Conservation (phyloP, 306 rosid genomes). For the Bauhinia variegata region DNA sequence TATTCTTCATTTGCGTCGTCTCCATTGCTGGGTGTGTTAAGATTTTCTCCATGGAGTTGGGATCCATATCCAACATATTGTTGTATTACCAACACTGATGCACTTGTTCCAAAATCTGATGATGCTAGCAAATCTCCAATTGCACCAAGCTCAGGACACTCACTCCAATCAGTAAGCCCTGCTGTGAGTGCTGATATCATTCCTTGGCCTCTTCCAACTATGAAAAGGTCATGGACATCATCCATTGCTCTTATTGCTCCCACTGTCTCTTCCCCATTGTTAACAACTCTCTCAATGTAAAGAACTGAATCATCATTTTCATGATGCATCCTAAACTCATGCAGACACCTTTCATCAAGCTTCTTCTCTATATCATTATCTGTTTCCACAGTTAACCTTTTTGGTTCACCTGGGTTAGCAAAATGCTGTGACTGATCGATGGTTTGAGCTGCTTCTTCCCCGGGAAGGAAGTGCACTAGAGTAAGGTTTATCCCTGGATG, state of each 20-base stretch:
- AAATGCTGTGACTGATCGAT: background rate
- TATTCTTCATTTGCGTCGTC: no score
- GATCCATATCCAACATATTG: slow-evolving; percentile 56
- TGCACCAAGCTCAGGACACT: slow-evolving; percentile 87
- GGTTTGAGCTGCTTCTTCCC: slow-evolving; percentile 40
- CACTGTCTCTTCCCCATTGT: slow-evolving; percentile 87
- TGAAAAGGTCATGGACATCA: slow-evolving; percentile 67
- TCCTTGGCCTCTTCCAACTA: slow-evolving; percentile 92
- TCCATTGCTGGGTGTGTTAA: slow-evolving; percentile 40
- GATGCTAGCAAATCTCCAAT: slow-evolving; percentile 90
- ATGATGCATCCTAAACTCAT: slow-evolving; percentile 47
- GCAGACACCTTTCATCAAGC: slow-evolving; percentile 58
- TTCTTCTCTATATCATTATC: slow-evolving; percentile 53
- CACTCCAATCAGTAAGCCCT: slow-evolving; percentile 95
- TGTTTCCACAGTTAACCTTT: slow-evolving; percentile 45
- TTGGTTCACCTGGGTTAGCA: background rate
- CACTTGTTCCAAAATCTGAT: slow-evolving; percentile 79
- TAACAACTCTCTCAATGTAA: slow-evolving; percentile 63
- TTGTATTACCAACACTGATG: slow-evolving; percentile 81
- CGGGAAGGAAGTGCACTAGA: slow-evolving; percentile 54
- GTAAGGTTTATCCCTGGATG: slow-evolving; percentile 63
- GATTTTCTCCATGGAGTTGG: slow-evolving; percentile 30
- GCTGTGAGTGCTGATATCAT: slow-evolving; percentile 74
- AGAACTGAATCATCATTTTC: slow-evolving; percentile 41
- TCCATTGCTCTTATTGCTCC: slow-evolving; percentile 69